Conservation (phyloP, 2,329 filamentous ascomycete species). For the Epicoccum nigrum region DNA sequence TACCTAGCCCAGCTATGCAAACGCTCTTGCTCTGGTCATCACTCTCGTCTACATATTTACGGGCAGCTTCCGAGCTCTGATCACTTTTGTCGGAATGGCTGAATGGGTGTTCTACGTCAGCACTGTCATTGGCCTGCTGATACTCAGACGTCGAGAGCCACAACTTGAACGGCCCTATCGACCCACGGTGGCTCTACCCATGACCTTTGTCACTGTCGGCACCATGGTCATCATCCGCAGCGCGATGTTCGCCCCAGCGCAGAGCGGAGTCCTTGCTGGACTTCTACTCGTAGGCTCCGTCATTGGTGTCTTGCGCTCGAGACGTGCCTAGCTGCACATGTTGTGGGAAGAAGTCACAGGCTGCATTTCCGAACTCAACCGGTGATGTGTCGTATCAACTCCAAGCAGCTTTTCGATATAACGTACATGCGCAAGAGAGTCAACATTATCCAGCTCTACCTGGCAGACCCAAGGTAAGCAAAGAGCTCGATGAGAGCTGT, state of each 20-base stretch:
- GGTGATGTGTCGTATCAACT: no score
- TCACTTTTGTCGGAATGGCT: constrained; percentile 57
- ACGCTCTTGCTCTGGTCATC: constrained; percentile 32
- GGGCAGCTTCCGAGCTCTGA: constrained; percentile 65
- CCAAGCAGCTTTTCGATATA: no score
- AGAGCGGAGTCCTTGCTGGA: constrained; percentile 59
- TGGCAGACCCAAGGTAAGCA: no score
- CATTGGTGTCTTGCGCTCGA: constrained; percentile 38
- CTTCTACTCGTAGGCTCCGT: constrained; percentile 59
- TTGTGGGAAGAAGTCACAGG: no score
- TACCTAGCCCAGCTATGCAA: constrained; percentile 31
- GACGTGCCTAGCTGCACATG: background rate
- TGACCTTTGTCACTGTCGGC: constrained; percentile 63
- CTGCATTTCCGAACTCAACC: no score
- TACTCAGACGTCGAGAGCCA: constrained; percentile 64
- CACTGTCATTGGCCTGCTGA: constrained; percentile 63
- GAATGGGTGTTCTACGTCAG: constrained; percentile 68
- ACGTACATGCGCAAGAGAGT: no score
- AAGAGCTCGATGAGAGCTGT: no score
- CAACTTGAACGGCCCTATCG: constrained; percentile 62
- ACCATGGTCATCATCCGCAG: constrained; percentile 65
- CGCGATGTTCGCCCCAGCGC: constrained; percentile 63
- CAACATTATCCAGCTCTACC: no score
- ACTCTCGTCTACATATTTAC: constrained; percentile 65
- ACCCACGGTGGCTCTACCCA: constrained; percentile 58